phyloP scores from a whole-genome alignment of 2,329 filamentous ascomycete genomes.

The Chrysoporthe deuterocubensis region DNA sequence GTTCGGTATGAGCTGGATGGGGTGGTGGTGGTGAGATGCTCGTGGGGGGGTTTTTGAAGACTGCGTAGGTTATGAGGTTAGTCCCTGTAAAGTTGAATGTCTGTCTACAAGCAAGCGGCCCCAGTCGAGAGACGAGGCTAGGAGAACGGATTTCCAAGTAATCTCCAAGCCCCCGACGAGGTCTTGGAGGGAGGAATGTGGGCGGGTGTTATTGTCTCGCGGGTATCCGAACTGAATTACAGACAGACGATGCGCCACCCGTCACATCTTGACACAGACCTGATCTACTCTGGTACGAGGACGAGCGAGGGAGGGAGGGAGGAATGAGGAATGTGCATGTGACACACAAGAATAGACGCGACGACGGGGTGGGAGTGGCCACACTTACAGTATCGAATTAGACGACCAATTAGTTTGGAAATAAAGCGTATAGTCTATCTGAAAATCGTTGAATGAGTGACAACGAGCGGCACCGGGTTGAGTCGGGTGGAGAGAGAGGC shows the following conservation, averaged over 20 bases:
- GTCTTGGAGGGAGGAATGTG: background rate
- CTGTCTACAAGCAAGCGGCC: background rate
- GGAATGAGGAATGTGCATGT: constrained; percentile 9
- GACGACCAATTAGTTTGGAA: background rate
- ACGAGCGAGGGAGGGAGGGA: background rate
- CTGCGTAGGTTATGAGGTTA: background rate
- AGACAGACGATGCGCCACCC: background rate
- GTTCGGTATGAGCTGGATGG: constrained; percentile 24
- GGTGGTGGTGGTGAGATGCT: constrained; percentile 7
- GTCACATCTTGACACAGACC: background rate
- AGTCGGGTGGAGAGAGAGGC: background rate
- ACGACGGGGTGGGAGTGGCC: background rate
- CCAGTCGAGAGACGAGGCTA: background rate
- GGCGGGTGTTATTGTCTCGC: constrained; percentile 5
- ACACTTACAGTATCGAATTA: constrained; percentile 22
- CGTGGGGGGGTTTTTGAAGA: constrained; percentile 3
- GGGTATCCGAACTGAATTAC: background rate
- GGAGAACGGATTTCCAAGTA: background rate
- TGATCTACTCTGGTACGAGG: background rate
- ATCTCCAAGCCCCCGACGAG: background rate
- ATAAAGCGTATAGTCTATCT: background rate
- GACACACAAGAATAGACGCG: constrained; percentile 10
- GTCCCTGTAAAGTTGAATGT: background rate
- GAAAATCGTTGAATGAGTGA: constrained; percentile 17
- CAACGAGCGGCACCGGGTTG: constrained; percentile 20